Conservation (phyloP, 352 stramenopile genomes). For the Pythium dissimile region DNA sequence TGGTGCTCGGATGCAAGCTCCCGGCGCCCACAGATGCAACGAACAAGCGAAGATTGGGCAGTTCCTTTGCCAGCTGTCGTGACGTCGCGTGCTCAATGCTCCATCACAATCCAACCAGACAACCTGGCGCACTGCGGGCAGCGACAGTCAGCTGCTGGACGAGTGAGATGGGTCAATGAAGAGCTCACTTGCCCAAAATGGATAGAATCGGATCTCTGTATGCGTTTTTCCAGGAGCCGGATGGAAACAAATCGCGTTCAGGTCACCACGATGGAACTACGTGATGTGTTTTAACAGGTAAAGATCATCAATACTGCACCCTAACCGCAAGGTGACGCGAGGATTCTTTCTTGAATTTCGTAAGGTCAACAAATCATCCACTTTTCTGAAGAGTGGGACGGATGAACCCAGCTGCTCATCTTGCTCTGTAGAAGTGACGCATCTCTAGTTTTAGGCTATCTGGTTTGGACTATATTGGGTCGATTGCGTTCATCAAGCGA, state of each 20-base stretch:
- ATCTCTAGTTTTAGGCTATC: not conserved
- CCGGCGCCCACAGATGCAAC: too few species aligned
- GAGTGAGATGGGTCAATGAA: constrained; percentile 7
- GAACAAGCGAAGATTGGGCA: too few species aligned
- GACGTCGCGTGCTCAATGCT: not conserved
- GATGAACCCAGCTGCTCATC: not conserved
- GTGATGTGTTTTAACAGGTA: not conserved
- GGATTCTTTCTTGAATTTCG: not conserved
- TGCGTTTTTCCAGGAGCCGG: not conserved
- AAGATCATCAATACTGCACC: not conserved
- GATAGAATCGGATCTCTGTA: constrained; percentile 12
- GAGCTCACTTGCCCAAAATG: constrained; percentile 8
- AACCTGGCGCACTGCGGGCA: not conserved
- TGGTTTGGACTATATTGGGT: not conserved
- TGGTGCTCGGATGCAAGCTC: too few species aligned
- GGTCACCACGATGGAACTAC: not conserved
- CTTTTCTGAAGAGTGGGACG: not conserved
- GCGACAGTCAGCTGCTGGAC: constrained; percentile 2
- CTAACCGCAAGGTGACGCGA: constrained; percentile 4
- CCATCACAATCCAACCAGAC: not conserved
- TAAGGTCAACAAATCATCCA: not conserved
- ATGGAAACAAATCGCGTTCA: not conserved
- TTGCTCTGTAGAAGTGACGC: not conserved
- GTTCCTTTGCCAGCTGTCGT: too few species aligned
- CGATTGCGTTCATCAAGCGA: not conserved